Evolutionary conservation across 805 yeast genomes (phyloP).

Genomic region (Sugiyamaella valdiviana): DNA sequence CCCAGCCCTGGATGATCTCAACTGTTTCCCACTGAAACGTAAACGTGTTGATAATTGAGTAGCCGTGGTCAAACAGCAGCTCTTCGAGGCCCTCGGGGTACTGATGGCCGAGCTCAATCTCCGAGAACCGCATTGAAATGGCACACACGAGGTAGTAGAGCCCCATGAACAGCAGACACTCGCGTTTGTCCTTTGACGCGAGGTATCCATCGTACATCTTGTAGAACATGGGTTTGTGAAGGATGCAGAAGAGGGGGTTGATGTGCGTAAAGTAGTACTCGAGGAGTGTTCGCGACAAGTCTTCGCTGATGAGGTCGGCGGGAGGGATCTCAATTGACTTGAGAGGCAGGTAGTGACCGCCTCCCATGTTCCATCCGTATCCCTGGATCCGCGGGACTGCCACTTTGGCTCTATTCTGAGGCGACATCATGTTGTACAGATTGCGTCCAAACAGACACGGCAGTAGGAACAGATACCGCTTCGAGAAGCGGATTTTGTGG

Average conservation of each 20-base stretch:
- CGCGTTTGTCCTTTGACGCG: conserved; percentile 22
- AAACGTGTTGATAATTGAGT: conserved; percentile 35
- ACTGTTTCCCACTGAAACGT: conserved; percentile 48
- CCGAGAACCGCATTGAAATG: conserved; percentile 46
- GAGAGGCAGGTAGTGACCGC: conserved; percentile 42
- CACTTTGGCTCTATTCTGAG: conserved; percentile 22
- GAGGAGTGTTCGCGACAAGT: conserved; percentile 27
- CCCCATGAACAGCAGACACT: conserved; percentile 43
- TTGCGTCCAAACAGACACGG: conserved; percentile 18
- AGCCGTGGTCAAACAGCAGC: conserved; percentile 37
- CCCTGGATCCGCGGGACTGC: conserved; percentile 51
- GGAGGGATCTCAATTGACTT: conserved; percentile 22
- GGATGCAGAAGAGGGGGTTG: conserved; percentile 47
- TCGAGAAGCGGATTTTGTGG: conserved; percentile 16
- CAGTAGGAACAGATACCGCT: conserved; percentile 16
- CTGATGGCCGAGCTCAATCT: conserved; percentile 29
- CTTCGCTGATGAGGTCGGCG: conserved; percentile 7
- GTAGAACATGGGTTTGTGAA: conserved; percentile 49
- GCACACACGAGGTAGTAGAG: conserved; percentile 45
- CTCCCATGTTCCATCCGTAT: conserved; percentile 64
- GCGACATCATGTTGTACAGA: conserved; percentile 14
- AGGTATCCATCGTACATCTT: conserved; percentile 39
- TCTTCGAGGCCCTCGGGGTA: conserved; percentile 35
- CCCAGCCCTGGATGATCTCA: conserved; percentile 47
- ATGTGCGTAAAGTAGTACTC: conserved; percentile 42